Evolutionary conservation across 495 filamentous ascomycete genomes (phyloP).

Genomic region (Extremus antarcticus): DNA sequence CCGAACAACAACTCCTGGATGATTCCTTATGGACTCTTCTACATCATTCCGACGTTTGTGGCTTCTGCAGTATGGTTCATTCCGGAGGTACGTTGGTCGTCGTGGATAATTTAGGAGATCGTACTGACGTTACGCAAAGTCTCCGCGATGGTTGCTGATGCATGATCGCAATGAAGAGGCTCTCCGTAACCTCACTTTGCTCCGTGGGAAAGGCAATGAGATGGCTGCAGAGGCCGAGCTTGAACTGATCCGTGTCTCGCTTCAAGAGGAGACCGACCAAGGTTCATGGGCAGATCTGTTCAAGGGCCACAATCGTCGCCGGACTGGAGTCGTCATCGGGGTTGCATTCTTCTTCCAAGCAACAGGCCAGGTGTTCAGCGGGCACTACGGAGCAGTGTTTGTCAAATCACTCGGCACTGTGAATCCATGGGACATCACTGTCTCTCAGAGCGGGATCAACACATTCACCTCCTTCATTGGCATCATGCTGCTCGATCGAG

Average conservation of each 20-base stretch:
- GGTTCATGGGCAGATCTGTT: background rate
- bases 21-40: background rate
- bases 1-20: slow-evolving; percentile 1
- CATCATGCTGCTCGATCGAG: slow-evolving; percentile 1
- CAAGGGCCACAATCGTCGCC: slow-evolving; percentile 1
- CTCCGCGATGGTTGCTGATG: background rate
- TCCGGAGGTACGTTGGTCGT: background rate
- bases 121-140: background rate
- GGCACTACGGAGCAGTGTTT: slow-evolving; percentile 1
- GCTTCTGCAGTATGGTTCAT: background rate
- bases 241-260: background rate
- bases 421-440: background rate
- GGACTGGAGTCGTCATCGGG: background rate
- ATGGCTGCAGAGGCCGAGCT: background rate
- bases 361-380: background rate
- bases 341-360: slow-evolving; percentile 3
- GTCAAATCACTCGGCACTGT: background rate
- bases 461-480: background rate
- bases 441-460: background rate
- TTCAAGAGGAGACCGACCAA: background rate
- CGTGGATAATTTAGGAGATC: background rate
- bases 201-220: background rate
- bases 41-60: background rate
- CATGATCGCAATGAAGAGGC: background rate
- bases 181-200: background rate